Evolutionary conservation across 2,329 filamentous ascomycete genomes (phyloP), one percentile per base, ranked within the genome.

Genomic region (Paraphoma chrysanthemicola): DNA sequence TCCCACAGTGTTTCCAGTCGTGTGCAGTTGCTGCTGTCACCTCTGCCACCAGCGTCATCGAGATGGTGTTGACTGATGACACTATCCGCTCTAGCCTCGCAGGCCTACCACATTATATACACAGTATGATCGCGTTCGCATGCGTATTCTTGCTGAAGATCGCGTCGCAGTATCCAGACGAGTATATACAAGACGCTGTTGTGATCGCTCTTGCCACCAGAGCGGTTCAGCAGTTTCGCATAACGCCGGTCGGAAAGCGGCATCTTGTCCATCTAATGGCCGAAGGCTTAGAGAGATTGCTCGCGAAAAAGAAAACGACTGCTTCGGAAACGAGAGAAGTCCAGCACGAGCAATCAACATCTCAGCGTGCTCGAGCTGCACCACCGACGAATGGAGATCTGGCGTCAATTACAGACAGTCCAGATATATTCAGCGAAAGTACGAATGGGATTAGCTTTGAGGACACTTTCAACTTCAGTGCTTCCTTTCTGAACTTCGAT

Each of bases 101-200:
- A 54, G 79, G 82, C 1, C 81, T 84, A 68, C 82, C 82, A 1
- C 80, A 81, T 3, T 84, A 83, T 48, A 76, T 83, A 43, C 80
- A 82, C 54, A 81, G 80, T 44, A 85, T 84, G 82, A 83, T 81
- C 0, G 81, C 80, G 0, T 84, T 84, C 54, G 81, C 82, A 1
- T 83, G 80, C 62, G 81, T 83, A 62, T 84, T 85, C 56, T 73
- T 84, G 1, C 76, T 82, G 36, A 82, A 83, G 57, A 71, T 83
- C 1, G 76, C 80, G 1, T 74, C 77, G 23, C 81, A 80, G 29
- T 78, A 80, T 59, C 66, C 71, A 0, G 75, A 74, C 6, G 72
- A 75, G 3, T 71, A 80, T 1, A 75, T 81, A 11, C 74, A 80
- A 12, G 69, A 74, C 3, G 63, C 66, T 1, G 62, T 72, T 1